Evolutionary conservation across 306 rosid species (phyloP), one percentile per base, ranked within the genome.

Genomic region (Prosopis cineraria): DNA sequence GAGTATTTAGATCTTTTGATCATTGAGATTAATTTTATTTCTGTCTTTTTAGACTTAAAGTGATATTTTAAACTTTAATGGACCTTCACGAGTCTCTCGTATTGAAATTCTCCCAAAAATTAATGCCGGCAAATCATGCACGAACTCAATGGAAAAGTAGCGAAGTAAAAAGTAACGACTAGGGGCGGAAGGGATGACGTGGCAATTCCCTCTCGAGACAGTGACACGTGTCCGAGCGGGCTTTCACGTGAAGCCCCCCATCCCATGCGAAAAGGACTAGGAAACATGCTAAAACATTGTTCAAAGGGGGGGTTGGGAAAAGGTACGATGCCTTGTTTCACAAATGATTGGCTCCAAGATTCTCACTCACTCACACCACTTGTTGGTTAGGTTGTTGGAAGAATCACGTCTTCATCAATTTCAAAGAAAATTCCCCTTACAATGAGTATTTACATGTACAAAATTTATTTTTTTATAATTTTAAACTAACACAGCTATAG

Each of bases 181-280:
- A 9, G 2, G 62, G 2, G 7, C 6, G 3, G 19, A n/a, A 1
- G 34, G 37, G 67, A 31, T 60, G 67, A 60, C 0, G 22, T 29
- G 67, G 40, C 37, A 60, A 30, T 14, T 13, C 22, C 22, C 9
- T 10, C 3, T 0, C 22, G 27, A 17, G 44, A 64, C 44, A 64
- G 7, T 0, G 45, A 64, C 69, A 64, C 44, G 69, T 34, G 69
- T 64, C 24, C 2, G 29, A 64, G 14, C 9, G 69, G 69, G 69
- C 69, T 64, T 64, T 64, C 44, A 62, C 68, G 68, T 62, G 68
- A 62, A 31, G 68, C 24, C 34, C 37, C 37, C 8, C 1, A n/a
- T 2, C 65, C 65, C 37, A 13, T 27, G 33, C 33, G n/a, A 27
- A 27, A 64, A 34, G 24, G 25, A 34, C 17, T 34, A 3, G 43